These are phyloP conservation scores for Candida albicans DNA, from an alignment of 1,139 yeast genomes.

Conservation along the genomic window DNA sequence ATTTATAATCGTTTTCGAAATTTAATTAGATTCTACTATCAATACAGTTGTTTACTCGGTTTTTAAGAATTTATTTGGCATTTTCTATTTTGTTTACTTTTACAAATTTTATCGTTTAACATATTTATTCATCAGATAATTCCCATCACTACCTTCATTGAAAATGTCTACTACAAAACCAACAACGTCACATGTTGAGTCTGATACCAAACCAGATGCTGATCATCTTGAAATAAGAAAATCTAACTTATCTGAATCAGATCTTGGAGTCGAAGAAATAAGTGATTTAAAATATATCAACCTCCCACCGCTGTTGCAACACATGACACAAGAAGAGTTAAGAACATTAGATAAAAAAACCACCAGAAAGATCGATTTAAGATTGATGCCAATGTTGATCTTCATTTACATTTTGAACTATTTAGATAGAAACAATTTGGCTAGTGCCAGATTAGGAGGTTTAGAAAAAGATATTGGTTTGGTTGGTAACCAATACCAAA, in stretches of 20 bases:
- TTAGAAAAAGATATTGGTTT: constrained; percentile 52
- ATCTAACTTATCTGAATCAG: constrained; percentile 7
- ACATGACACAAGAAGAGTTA: constrained; percentile 36
- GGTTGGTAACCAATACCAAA: constrained; percentile 52
- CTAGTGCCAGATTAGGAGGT: constrained; percentile 61
- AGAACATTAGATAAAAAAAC: constrained; percentile 39
- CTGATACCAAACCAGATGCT: constrained; percentile 8
- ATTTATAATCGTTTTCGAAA: too few relatives aligned
- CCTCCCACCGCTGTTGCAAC: constrained; percentile 35
- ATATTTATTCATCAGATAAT: not conserved
- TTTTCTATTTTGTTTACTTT: not conserved
- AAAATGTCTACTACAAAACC: constrained; percentile 9
- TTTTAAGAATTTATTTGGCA: too few relatives aligned
- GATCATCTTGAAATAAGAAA: constrained; percentile 10
- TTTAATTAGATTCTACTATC: too few relatives aligned
- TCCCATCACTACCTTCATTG: not conserved
- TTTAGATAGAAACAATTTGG: constrained; percentile 62
- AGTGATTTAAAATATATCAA: constrained; percentile 13
- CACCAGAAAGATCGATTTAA: constrained; percentile 49
- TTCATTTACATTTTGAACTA: constrained; percentile 52
- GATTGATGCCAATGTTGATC: constrained; percentile 58
- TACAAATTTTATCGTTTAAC: not conserved
- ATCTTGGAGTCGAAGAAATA: constrained; percentile 3
- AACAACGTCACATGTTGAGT: constrained; percentile 6
- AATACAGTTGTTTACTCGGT: too few relatives aligned